These are phyloP conservation scores for Elaeis guineensis DNA, from an alignment of 176 grass and related monocot species.

Conservation along the genomic window DNA sequence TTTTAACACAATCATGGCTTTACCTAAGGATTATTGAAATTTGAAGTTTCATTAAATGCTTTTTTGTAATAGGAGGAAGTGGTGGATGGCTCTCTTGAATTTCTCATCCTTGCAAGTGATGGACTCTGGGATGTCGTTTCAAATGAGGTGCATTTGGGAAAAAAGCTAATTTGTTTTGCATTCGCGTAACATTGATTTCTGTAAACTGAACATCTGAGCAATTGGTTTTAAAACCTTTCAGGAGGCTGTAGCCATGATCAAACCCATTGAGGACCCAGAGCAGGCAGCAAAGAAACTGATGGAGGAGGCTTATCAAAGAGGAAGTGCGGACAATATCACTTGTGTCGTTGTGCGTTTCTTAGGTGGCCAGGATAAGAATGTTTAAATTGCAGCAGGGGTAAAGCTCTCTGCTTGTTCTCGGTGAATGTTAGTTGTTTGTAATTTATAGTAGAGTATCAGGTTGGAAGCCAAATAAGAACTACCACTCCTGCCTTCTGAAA, in stretches of 20 bases:
- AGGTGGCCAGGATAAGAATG: too few species aligned
- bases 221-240: not conserved
- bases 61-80: conserved; percentile 2
- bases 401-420: too few species aligned
- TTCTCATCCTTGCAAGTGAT: conserved; percentile 19
- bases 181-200: not conserved
- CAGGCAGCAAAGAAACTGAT: conserved; percentile 2
- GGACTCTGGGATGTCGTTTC: conserved; percentile 18
- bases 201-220: not conserved
- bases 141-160: conserved; percentile 2
- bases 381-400: too few species aligned
- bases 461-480: too few species aligned
- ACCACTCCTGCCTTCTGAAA: too few species aligned
- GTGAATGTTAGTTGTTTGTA: too few species aligned
- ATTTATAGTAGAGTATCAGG: too few species aligned
- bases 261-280: conserved; percentile 9
- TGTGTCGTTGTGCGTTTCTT: conserved; percentile 4
- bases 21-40: not conserved
- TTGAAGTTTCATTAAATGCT: not conserved
- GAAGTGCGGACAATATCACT: conserved; percentile 8
- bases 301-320: conserved; percentile 6
- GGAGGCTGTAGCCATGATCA: conserved; percentile 8
- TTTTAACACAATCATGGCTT: not conserved
- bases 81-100: conserved; percentile 12
- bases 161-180: not conserved